Evolutionary conservation across 2,329 filamentous ascomycete species (phyloP).

Genomic region (Aspergillus aculeatus): DNA sequence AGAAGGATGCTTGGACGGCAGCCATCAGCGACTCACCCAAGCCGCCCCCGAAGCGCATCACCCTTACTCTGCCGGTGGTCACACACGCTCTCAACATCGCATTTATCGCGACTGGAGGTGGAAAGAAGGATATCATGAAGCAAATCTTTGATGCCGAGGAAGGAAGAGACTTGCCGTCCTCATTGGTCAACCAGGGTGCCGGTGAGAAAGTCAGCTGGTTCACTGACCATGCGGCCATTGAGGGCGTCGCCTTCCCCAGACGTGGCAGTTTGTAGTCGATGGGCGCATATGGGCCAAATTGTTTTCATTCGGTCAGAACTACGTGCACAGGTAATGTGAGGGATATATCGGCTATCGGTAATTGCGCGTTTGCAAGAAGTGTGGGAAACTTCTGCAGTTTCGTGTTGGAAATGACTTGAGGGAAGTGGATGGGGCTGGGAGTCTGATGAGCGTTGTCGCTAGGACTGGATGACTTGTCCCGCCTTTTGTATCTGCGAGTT

Average conservation of each 20-base stretch:
- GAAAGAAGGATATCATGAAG: slow-evolving; percentile 90
- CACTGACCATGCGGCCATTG: slow-evolving; percentile 79
- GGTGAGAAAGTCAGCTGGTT: slow-evolving; percentile 95
- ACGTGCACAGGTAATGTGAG: not conserved
- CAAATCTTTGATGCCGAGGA: slow-evolving; percentile 82
- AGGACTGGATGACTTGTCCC: slow-evolving; percentile 6
- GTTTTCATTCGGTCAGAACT: not conserved
- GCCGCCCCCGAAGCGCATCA: slow-evolving; percentile 86
- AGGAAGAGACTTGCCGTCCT: slow-evolving; percentile 72
- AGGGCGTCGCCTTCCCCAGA: slow-evolving; percentile 79
- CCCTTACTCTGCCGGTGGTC: slow-evolving; percentile 86
- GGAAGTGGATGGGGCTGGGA: not conserved
- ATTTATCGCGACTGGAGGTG: slow-evolving; percentile 85
- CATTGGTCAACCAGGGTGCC: slow-evolving; percentile 78
- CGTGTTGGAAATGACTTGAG: not conserved
- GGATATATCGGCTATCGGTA: not conserved
- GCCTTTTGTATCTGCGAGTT: not conserved
- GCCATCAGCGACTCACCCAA: slow-evolving; percentile 92
- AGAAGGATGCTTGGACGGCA: slow-evolving; percentile 87
- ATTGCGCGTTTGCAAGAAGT: not conserved
- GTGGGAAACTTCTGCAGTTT: not conserved
- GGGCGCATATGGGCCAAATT: not conserved
- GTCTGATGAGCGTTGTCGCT: not conserved
- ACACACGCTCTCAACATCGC: slow-evolving; percentile 81
- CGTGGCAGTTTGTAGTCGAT: slow-evolving; percentile 60